phyloP scores from a whole-genome alignment of 2,329 filamentous ascomycete genomes.

The Zasmidium citrigriseum region DNA sequence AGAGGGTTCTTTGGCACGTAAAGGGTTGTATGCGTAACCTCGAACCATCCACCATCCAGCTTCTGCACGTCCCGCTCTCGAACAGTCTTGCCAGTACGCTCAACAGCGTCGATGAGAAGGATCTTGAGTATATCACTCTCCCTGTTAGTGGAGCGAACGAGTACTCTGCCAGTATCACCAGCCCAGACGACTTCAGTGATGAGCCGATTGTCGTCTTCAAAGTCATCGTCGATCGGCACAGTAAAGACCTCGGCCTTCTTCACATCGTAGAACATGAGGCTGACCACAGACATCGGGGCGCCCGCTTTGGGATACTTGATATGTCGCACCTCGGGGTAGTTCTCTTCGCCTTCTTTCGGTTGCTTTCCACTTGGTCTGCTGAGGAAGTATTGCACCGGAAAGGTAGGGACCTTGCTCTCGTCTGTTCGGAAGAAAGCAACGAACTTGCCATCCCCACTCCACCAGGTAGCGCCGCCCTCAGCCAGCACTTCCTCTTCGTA shows the following conservation, averaged over 20 bases:
- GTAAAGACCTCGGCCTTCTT: slow-evolving; percentile 74
- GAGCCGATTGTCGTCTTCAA: slow-evolving; percentile 77
- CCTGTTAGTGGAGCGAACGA: slow-evolving; percentile 90
- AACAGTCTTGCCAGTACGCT: slow-evolving; percentile 74
- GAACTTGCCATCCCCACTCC: slow-evolving; percentile 86
- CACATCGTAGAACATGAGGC: slow-evolving; percentile 86
- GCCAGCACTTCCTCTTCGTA: slow-evolving; percentile 85
- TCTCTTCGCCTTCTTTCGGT: slow-evolving; percentile 72
- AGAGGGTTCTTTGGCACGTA: slow-evolving; percentile 82
- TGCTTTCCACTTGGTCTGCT: slow-evolving; percentile 76
- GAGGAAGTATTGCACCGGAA: slow-evolving; percentile 90
- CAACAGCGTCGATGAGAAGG: slow-evolving; percentile 76
- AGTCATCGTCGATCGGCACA: slow-evolving; percentile 75
- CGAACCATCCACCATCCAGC: slow-evolving; percentile 96
- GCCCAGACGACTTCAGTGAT: slow-evolving; percentile 95
- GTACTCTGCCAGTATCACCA: slow-evolving; percentile 68
- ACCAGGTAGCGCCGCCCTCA: slow-evolving; percentile 87
- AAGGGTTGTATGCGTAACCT: slow-evolving; percentile 81
- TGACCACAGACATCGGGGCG: slow-evolving; percentile 86
- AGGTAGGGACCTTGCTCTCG: slow-evolving; percentile 87
- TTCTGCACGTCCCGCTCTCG: slow-evolving; percentile 76
- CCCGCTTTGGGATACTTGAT: slow-evolving; percentile 99
- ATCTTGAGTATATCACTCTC: slow-evolving; percentile 91
- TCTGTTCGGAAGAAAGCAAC: slow-evolving; percentile 92
- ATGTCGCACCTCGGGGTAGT: slow-evolving; percentile 83